A percentile compares a stretch with the other conserved stretches of the same genome.
These are phyloP conservation scores for Strobilomyces confusus DNA, from an alignment of 768 basidiomycete species.

Conservation along the genomic window DNA sequence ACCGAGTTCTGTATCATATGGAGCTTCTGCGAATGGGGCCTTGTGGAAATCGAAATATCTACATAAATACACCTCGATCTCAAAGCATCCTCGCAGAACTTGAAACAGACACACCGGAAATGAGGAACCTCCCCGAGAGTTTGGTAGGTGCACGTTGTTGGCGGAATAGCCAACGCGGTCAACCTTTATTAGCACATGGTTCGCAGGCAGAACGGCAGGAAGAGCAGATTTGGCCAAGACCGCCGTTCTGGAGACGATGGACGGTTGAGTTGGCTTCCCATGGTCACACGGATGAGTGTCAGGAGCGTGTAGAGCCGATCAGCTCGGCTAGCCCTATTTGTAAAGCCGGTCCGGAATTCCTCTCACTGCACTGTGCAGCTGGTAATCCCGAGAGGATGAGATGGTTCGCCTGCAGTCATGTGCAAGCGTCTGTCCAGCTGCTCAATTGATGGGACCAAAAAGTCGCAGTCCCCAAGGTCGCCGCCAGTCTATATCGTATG, in stretches of 20 bases:
- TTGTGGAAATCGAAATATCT: constrained; percentile 70
- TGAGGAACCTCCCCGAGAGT: constrained; percentile 42
- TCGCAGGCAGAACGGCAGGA: constrained; percentile 27
- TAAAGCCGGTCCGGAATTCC: no score
- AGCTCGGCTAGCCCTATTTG: neutral
- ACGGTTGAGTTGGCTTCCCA: constrained; percentile 27
- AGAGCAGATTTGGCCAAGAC: constrained; percentile 25
- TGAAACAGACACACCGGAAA: constrained; percentile 30
- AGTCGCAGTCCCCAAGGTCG: no score
- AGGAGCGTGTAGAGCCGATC: no score
- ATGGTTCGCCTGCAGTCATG: neutral
- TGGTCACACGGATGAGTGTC: neutral
- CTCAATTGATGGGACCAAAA: no score
- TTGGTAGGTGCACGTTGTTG: constrained; percentile 71
- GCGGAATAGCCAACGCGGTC: constrained; percentile 70
- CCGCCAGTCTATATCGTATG: no score
- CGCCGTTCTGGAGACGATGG: constrained; percentile 32
- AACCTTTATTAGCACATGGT: constrained; percentile 53
- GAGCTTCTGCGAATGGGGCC: constrained; percentile 41
- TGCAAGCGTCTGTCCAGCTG: no score
- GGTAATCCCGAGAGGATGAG: neutral
- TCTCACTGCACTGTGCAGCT: no score
- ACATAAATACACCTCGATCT: constrained; percentile 20
- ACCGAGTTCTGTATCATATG: constrained; percentile 10
- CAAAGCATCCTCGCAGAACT: neutral